Conservation (phyloP, 2,329 filamentous ascomycete genomes). For the Fusarium sp. region DNA sequence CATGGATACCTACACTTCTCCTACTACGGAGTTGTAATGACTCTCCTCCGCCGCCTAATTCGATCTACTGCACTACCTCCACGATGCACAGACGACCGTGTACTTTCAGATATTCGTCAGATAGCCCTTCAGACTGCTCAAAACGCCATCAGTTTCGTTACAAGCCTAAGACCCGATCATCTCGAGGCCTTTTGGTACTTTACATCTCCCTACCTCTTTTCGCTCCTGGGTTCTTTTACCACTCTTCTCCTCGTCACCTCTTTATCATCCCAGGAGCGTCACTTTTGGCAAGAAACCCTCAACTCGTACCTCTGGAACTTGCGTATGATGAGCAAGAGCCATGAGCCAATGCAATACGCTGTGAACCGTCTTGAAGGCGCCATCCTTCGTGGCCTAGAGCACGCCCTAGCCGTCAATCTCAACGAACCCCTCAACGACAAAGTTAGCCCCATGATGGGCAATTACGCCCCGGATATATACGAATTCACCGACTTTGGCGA, state of each 20-base stretch:
- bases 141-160: conserved; percentile 52
- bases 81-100: conserved; percentile 45
- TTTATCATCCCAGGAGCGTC: conserved; percentile 47
- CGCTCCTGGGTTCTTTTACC: conserved; percentile 54
- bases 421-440: conserved; percentile 49
- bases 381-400: conserved; percentile 53
- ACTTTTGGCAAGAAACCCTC: conserved; percentile 51
- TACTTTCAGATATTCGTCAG: conserved; percentile 48
- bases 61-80: conserved; percentile 49
- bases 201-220: conserved; percentile 54
- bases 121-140: conserved; percentile 48
- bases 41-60: conserved; percentile 59
- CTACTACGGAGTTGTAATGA: conserved; percentile 61
- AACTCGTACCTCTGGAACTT: conserved; percentile 52
- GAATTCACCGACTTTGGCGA: conserved; percentile 51
- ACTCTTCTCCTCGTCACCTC: conserved; percentile 53
- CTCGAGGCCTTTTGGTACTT: conserved; percentile 57
- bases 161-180: conserved; percentile 50
- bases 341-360: conserved; percentile 53
- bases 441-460: conserved; percentile 46
- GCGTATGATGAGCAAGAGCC: conserved; percentile 52
- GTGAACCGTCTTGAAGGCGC: conserved; percentile 53
- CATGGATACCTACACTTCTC: conserved; percentile 58
- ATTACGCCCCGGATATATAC: conserved; percentile 44
- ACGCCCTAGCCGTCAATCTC: conserved; percentile 51